Conservation (phyloP, 2,329 filamentous ascomycete species). For the Aspergillus sclerotialis region DNA sequence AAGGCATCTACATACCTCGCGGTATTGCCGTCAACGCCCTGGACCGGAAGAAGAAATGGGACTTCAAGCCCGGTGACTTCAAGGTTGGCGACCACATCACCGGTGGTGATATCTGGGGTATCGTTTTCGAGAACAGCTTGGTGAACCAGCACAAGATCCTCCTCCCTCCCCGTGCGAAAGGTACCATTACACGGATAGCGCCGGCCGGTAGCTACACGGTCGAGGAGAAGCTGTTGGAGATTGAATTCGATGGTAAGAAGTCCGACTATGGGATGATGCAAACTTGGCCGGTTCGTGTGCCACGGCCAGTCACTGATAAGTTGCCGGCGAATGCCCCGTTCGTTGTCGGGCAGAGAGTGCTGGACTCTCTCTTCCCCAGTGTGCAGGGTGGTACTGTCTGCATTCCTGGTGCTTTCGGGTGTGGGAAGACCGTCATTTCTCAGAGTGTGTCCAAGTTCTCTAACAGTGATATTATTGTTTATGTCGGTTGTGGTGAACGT, state of each 20-base stretch:
- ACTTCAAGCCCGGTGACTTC: conserved; percentile 74
- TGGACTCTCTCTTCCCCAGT: conserved; percentile 92
- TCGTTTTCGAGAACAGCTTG: conserved; percentile 92
- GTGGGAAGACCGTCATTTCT: conserved; percentile 98
- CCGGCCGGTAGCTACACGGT: conserved; percentile 90
- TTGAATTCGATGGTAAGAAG: conserved; percentile 96
- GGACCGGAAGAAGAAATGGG: conserved; percentile 90
- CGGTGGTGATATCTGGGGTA: conserved; percentile 92
- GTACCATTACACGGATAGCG: conserved; percentile 86
- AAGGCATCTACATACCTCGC: conserved; percentile 96
- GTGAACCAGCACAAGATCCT: conserved; percentile 90
- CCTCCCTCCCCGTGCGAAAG: conserved; percentile 79
- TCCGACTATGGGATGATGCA: conserved; percentile 97
- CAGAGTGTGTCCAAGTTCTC: conserved; percentile 99
- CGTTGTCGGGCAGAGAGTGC: conserved; percentile 91
- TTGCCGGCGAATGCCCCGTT: conserved; percentile 83
- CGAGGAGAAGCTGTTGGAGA: conserved; percentile 84
- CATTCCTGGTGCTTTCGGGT: conserved; percentile 96
- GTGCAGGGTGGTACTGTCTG: conserved; percentile 97
- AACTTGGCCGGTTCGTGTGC: conserved; percentile 94
- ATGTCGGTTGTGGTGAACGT: conserved; percentile 88
- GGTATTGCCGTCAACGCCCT: conserved; percentile 83
- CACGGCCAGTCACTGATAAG: conserved; percentile 87
- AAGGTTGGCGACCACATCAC: conserved; percentile 98
- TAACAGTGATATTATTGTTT: conserved; percentile 98